phyloP scores from a whole-genome alignment of 768 basidiomycete species.

The Lentinula lateritia region DNA sequence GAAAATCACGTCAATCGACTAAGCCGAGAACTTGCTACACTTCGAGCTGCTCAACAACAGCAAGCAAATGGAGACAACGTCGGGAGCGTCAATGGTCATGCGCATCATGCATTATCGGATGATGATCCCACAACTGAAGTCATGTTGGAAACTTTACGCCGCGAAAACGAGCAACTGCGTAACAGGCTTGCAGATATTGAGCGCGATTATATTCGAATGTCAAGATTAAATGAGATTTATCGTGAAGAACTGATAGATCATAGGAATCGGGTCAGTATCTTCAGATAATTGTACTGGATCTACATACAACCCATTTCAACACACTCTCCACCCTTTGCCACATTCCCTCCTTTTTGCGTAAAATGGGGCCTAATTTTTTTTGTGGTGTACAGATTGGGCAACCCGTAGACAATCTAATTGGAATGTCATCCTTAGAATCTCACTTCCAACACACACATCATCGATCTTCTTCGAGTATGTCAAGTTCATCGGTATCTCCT shows the following conservation, averaged over 20 bases:
- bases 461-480: slow-evolving; percentile 41
- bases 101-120: slow-evolving; percentile 26
- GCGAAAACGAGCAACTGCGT: slow-evolving; percentile 76
- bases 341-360: slow-evolving; percentile 6
- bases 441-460: slow-evolving; percentile 69
- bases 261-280: slow-evolving; percentile 58
- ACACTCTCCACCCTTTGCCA: background rate
- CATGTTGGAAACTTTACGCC: slow-evolving; percentile 69
- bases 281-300: slow-evolving; percentile 1
- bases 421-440: slow-evolving; percentile 59
- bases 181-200: slow-evolving; percentile 67
- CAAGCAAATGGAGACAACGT: slow-evolving; percentile 25
- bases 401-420: slow-evolving; percentile 75
- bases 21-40: slow-evolving; percentile 60
- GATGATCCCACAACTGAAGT: slow-evolving; percentile 44
- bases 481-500: slow-evolving; percentile 36
- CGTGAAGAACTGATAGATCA: slow-evolving; percentile 80
- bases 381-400: slow-evolving; percentile 51
- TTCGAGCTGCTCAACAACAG: slow-evolving; percentile 57
- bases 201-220: slow-evolving; percentile 68
- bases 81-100: slow-evolving; percentile 12
- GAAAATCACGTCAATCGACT: slow-evolving; percentile 79
- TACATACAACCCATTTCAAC: too few relatives aligned
- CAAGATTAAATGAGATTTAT: slow-evolving; percentile 76
- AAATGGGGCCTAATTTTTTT: background rate